These are phyloP conservation scores for Ceratocystis huliohia DNA, from an alignment of 2,329 filamentous ascomycete genomes.

Conservation along the genomic window DNA sequence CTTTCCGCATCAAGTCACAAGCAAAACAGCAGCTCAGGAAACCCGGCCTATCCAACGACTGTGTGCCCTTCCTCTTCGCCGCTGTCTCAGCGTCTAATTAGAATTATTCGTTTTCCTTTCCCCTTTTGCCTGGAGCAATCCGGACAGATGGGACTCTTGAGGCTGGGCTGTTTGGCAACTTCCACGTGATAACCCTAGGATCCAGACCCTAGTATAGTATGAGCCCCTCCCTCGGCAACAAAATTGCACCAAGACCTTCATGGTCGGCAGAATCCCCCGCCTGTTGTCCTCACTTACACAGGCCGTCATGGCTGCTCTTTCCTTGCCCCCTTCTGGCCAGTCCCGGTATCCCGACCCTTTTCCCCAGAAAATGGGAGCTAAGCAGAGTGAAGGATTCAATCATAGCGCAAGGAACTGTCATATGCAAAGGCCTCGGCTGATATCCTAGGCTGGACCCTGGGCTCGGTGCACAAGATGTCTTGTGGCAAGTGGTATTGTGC, in stretches of 20 bases:
- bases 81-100: neutral
- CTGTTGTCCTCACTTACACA: neutral
- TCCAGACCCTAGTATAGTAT: no score
- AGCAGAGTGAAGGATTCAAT: neutral
- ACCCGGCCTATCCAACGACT: no score
- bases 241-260: neutral
- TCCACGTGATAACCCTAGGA: neutral
- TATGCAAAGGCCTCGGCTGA: conserved; percentile 16
- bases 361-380: conserved; percentile 15
- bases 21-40: neutral
- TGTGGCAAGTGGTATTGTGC: neutral
- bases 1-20: neutral
- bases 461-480: neutral
- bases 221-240: no score
- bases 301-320: neutral
- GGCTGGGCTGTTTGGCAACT: neutral
- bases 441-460: neutral
- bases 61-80: neutral
- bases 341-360: conserved; percentile 18
- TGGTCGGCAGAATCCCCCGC: neutral
- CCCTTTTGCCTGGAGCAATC: neutral
- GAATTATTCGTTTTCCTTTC: neutral
- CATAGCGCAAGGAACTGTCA: conserved; percentile 10
- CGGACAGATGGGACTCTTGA: conserved; percentile 4
- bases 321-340: conserved; percentile 6